Conservation (phyloP, 1,139 yeast species). For the Pichia sp. region DNA sequence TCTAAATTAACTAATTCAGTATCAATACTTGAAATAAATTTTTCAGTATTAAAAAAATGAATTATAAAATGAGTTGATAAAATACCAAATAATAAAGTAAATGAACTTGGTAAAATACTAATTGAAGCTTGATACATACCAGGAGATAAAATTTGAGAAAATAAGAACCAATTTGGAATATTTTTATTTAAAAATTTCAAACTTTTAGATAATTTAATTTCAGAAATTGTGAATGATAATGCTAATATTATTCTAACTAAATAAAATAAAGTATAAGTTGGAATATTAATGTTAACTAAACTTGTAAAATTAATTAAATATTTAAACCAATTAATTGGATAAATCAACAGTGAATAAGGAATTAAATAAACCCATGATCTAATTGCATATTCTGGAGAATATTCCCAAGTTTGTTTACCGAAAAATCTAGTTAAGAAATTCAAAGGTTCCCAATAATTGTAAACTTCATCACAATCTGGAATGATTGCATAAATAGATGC, state of each 20-base stretch:
- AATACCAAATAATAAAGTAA: conserved; percentile 66
- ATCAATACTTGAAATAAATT: conserved; percentile 20
- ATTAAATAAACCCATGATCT: conserved; percentile 74
- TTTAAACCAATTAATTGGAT: conserved; percentile 31
- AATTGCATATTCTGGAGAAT: conserved; percentile 84
- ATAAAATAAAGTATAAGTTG: conserved; percentile 43
- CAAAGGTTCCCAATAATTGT: conserved; percentile 91
- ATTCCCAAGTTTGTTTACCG: conserved; percentile 96
- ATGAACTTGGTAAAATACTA: conserved; percentile 77
- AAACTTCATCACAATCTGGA: conserved; percentile 82
- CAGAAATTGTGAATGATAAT: conserved; percentile 47
- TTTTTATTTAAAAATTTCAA: conserved; percentile 33
- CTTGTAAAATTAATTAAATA: neutral
- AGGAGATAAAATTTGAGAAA: conserved; percentile 43
- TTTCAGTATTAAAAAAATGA: conserved; percentile 24
- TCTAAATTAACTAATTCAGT: conserved; percentile 13
- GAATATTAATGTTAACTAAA: conserved; percentile 19
- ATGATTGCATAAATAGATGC: conserved; percentile 57
- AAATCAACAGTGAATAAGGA: conserved; percentile 42
- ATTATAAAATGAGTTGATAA: conserved; percentile 45
- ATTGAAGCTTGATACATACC: conserved; percentile 86
- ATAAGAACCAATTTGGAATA: conserved; percentile 54
- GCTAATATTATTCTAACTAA: conserved; percentile 49
- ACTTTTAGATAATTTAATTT: conserved; percentile 43
- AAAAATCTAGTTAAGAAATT: conserved; percentile 71